Conservation (phyloP, 2,329 filamentous ascomycete genomes). For the Colletotrichum chlorophyti region DNA sequence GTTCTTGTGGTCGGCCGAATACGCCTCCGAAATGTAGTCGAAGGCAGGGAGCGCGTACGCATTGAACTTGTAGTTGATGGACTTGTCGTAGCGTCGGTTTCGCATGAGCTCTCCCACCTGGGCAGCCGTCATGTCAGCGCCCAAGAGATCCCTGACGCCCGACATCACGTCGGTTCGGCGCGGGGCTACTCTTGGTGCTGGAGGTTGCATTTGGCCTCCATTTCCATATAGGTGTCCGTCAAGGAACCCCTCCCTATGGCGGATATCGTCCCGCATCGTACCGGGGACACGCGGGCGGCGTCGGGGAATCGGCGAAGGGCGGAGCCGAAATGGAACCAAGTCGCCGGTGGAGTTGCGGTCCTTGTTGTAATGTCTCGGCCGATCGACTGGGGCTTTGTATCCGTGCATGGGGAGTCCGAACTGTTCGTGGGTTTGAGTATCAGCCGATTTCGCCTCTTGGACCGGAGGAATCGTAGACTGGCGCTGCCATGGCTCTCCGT, state of each 20-base stretch:
- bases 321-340: constrained; percentile 7
- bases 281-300: constrained; percentile 11
- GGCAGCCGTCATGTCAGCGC: constrained; percentile 11
- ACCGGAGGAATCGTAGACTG: background rate
- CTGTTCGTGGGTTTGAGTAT: background rate
- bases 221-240: background rate
- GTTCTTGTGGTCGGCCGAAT: no score
- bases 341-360: background rate
- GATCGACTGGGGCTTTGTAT: constrained; percentile 9
- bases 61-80: constrained; percentile 22
- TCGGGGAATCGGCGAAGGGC: constrained; percentile 15
- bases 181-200: background rate
- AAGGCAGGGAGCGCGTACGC: constrained; percentile 3
- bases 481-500: constrained; percentile 15
- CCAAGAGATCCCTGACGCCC: constrained; percentile 26
- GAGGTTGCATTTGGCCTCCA: background rate
- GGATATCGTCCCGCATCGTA: constrained; percentile 10
- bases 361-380: background rate
- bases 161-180: constrained; percentile 24
- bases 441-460: background rate
- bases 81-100: background rate
- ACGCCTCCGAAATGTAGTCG: no score
- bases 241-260: background rate
- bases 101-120: constrained; percentile 22
- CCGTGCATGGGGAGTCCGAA: background rate